A percentile compares a stretch with the other conserved stretches of the same genome.
phyloP scores from a whole-genome alignment of 75 land plant genomes.

The Selaginella tamariscina region DNA sequence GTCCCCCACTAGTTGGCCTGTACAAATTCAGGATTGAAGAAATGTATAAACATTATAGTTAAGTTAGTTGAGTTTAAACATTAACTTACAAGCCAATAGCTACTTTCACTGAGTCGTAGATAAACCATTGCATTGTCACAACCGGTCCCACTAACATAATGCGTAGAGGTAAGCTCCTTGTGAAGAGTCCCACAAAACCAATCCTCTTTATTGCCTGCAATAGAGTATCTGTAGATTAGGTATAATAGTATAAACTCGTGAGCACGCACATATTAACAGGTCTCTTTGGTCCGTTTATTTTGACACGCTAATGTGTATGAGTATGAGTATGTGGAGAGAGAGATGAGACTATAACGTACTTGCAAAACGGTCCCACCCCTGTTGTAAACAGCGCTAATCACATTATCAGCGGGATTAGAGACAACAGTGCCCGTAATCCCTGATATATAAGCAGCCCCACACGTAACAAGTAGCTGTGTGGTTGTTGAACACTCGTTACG shows the following conservation, averaged over 20 bases:
- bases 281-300: too few species aligned
- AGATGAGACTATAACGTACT: constrained; percentile 26
- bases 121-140: constrained; percentile 80
- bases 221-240: too few species aligned
- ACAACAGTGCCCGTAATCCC: constrained; percentile 64
- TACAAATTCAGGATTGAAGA: neutral
- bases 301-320: too few species aligned
- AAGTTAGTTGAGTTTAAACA: too few species aligned
- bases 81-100: constrained; percentile 80
- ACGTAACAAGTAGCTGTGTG: constrained; percentile 68
- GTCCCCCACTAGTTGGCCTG: constrained; percentile 78
- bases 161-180: constrained; percentile 85
- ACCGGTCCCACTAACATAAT: constrained; percentile 73
- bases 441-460: constrained; percentile 69
- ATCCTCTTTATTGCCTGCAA: constrained; percentile 73
- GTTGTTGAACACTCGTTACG: constrained; percentile 63
- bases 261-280: too few species aligned
- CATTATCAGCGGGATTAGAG: constrained; percentile 85
- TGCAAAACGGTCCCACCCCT: constrained; percentile 41
- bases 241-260: too few species aligned
- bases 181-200: constrained; percentile 58
- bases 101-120: constrained; percentile 75
- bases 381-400: constrained; percentile 69
- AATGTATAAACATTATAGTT: neutral
- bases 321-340: neutral